Base-by-base conservation (phyloP, 2,329 filamentous ascomycete genomes). In the Corniculantispora saksenae region DNA sequence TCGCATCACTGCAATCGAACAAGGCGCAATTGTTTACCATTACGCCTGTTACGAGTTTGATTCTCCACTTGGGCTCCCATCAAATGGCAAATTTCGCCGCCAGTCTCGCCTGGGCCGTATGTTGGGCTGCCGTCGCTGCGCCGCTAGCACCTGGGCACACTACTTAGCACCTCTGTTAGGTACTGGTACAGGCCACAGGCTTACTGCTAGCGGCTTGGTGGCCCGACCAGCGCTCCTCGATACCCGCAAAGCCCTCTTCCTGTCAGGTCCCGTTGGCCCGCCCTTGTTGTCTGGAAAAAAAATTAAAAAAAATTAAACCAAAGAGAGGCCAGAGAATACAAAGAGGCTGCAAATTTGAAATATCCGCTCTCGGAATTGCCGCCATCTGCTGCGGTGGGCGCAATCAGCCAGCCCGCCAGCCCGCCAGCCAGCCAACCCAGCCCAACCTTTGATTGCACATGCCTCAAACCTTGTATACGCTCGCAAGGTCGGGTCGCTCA, bases 281-380 rank as follows among this genome's bases (percentile, higher is more conserved):
- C 50, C 43, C 50, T n/a, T n/a, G n/a, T n/a, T n/a, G n/a, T 32
- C 32, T 32, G 5, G 5, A 32, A 5, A 6, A 40, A 51, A 25
- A 3, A 47, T 23, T 21, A 25, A 25, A 60, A 60, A 60, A 55
- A 60, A 47, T 35, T 53, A 35, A 53, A 15, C 43, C 53, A 56
- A 27, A 47, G 15, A 57, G 43, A 35, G 21, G 38, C 10, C 13
- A 43, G 35, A 53, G 32, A 35, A 19, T 43, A 53, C 23, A 19
- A 17, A 35, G 25, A 43, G 27, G 25, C 23, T 23, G 40, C 40
- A 61, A 47, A 45, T 59, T 47, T 53, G 35, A 40, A 35, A 56
- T 56, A 50, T 45, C 63, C 57, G 57, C 58, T 65, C 63, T 65
- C 63, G 63, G 63, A 61, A 57, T 57, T 61, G 63, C 63, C 63